These are phyloP conservation scores for Gigaspora rosea DNA, from an alignment of 192 early-diverging fungal species.

Conservation along the genomic window DNA sequence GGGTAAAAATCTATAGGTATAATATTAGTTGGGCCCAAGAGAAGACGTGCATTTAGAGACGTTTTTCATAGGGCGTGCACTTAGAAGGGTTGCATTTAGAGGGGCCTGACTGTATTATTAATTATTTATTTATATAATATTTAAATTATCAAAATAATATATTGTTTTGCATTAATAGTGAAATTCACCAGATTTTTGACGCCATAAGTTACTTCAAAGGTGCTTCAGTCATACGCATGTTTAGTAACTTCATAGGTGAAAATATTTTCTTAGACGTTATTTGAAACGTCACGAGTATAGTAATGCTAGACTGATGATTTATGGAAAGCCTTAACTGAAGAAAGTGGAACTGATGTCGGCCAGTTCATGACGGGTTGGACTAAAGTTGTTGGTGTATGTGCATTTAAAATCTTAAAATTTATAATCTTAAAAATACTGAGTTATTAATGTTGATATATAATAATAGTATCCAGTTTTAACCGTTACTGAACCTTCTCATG, in stretches of 20 bases:
- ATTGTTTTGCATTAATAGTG: conserved; percentile 41
- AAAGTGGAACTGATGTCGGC: conserved; percentile 79
- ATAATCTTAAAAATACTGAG: not conserved
- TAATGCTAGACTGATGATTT: conserved; percentile 89
- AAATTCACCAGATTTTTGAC: conserved; percentile 96
- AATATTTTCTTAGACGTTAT: conserved; percentile 76
- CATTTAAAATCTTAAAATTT: not conserved
- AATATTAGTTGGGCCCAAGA: no score
- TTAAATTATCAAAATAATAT: not conserved
- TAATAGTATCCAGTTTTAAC: conserved; percentile 75
- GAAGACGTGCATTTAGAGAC: no score
- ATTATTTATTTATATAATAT: not conserved
- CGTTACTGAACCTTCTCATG: conserved; percentile 59
- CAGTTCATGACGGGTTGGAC: conserved; percentile 91
- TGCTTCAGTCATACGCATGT: conserved; percentile 91
- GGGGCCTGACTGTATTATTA: no score
- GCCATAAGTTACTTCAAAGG: conserved; percentile 91
- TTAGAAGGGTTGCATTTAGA: no score
- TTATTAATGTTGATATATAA: conserved; percentile 2
- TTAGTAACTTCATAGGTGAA: conserved; percentile 72
- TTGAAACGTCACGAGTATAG: conserved; percentile 80
- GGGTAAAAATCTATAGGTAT: no score
- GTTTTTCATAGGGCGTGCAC: no score
- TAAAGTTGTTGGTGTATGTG: conserved; percentile 69
- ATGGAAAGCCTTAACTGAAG: conserved; percentile 79